Conservation (phyloP, 345 rosid species). For the Arabidopsis suecica region DNA sequence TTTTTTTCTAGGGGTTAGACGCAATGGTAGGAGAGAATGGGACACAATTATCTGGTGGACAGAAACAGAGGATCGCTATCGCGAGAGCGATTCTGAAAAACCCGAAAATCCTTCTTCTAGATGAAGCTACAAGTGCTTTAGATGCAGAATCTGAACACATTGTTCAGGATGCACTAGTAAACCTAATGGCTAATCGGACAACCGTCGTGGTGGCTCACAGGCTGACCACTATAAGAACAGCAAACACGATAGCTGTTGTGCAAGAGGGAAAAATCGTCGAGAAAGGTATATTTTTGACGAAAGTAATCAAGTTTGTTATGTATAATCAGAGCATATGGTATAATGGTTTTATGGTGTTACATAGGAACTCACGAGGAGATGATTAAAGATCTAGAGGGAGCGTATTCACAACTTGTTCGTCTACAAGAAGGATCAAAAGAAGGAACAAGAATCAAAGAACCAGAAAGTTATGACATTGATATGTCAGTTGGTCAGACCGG, state of each 20-base stretch:
- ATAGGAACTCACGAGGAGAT: conserved; percentile 33
- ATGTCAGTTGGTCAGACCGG: not conserved
- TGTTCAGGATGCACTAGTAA: conserved; percentile 60
- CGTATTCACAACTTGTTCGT: not conserved
- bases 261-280: conserved; percentile 57
- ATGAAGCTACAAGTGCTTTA: conserved; percentile 1
- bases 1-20: conserved; percentile 47
- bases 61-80: not conserved
- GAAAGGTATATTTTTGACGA: not conserved
- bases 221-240: conserved; percentile 56
- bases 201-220: conserved; percentile 64
- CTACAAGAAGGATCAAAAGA: conserved; percentile 26
- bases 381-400: conserved; percentile 24
- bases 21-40: conserved; percentile 61
- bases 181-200: conserved; percentile 51
- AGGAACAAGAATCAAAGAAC: not conserved
- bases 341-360: not conserved
- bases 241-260: conserved; percentile 62
- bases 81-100: conserved; percentile 15
- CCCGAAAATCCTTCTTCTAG: conserved; percentile 21
- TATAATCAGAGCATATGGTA: not conserved
- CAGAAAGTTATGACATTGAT: not conserved
- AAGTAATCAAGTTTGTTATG: not conserved
- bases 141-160: conserved; percentile 54
- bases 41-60: conserved; percentile 56